Evolutionary conservation across 192 early-diverging fungal genomes (phyloP).

Genomic region (Gamsiella multidivaricata): DNA sequence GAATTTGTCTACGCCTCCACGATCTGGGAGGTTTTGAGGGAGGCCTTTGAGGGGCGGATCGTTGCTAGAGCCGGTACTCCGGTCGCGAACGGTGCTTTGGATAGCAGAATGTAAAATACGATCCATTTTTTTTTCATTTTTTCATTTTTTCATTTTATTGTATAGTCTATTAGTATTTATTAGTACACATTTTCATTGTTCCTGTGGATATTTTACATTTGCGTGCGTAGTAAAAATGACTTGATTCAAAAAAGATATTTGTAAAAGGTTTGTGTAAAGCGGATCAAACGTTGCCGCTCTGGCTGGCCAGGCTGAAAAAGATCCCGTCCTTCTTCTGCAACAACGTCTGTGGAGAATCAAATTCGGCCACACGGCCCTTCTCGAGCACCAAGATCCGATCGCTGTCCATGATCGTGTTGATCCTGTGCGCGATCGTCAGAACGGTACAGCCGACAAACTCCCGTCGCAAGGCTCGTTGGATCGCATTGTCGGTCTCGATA

Average conservation of each 20-base stretch:
- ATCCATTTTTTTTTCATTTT: too few species aligned
- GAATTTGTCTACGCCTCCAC: conserved; percentile 75
- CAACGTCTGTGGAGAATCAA: conserved; percentile 72
- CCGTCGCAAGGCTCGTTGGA: conserved; percentile 59
- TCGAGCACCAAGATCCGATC: conserved; percentile 85
- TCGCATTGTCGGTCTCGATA: conserved; percentile 54
- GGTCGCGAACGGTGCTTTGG: conserved; percentile 2
- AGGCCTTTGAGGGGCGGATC: conserved; percentile 58
- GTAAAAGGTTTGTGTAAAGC: too few species aligned
- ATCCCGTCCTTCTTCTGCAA: conserved; percentile 57
- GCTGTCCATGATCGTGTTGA: conserved; percentile 77
- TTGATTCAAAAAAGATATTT: too few species aligned
- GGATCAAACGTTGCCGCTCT: conserved; percentile 26
- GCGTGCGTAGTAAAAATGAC: too few species aligned
- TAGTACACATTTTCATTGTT: too few species aligned
- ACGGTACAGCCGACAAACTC: conserved; percentile 61
- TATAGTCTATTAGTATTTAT: too few species aligned
- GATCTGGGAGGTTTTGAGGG: conserved; percentile 71
- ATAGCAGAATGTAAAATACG: conserved; percentile 28
- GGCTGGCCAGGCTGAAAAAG: conserved; percentile 52
- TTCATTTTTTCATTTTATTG: too few species aligned
- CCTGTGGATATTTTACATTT: too few species aligned
- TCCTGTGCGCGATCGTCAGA: conserved; percentile 68
- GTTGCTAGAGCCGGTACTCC: not conserved
- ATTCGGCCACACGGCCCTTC: conserved; percentile 77